Evolutionary conservation across 164 flowering plant genomes (phyloP).

Genomic region (Kingdonia uniflora): DNA sequence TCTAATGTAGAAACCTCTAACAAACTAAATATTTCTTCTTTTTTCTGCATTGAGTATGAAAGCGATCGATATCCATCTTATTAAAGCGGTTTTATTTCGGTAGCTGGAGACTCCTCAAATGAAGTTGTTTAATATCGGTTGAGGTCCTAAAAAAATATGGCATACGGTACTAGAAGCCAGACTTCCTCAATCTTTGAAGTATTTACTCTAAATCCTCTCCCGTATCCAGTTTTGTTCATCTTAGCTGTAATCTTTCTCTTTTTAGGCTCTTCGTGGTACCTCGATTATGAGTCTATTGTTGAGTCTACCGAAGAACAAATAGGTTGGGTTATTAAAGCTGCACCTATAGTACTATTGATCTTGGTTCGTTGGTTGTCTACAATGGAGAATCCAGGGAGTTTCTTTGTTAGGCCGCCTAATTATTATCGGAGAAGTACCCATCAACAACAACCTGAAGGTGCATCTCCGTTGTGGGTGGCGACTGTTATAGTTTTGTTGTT

Average conservation of each 20-base stretch:
- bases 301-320: constrained; percentile 42
- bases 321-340: constrained; percentile 41
- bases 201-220: constrained; percentile 55
- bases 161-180: constrained; percentile 21
- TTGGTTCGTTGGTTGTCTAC: constrained; percentile 46
- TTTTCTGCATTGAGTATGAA: too few species aligned
- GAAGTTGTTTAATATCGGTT: too few species aligned
- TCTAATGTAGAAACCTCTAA: too few species aligned
- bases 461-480: too few species aligned
- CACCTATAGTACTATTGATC: constrained; percentile 41
- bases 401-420: constrained; percentile 22
- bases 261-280: constrained; percentile 46
- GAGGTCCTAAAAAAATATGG: constrained; percentile 8
- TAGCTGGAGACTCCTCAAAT: too few species aligned
- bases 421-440: constrained; percentile 20
- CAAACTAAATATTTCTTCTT: too few species aligned
- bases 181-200: constrained; percentile 33
- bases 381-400: constrained; percentile 25
- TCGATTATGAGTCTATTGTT: constrained; percentile 30
- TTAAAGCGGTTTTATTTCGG: too few species aligned
- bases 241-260: constrained; percentile 42
- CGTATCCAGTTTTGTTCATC: constrained; percentile 68
- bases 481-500: too few species aligned
- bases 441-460: constrained; percentile 20
- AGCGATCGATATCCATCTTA: too few species aligned